These are phyloP conservation scores for Incumbomyces delicatus DNA, from an alignment of 2,329 filamentous ascomycete species.

Conservation along the genomic window DNA sequence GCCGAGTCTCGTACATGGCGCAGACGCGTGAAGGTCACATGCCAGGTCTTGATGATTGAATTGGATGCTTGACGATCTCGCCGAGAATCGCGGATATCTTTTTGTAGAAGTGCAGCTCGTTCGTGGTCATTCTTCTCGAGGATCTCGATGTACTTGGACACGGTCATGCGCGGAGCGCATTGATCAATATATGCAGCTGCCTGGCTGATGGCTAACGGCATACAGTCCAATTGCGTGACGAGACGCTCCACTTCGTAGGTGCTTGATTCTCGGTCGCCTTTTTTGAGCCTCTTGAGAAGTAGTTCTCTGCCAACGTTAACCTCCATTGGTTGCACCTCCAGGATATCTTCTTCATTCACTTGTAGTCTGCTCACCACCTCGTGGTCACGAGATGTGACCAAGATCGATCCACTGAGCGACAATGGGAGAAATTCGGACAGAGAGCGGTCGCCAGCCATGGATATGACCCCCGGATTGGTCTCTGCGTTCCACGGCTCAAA, in stretches of 20 bases:
- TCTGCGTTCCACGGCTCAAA: neutral
- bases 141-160: constrained; percentile 15
- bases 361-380: constrained; percentile 5
- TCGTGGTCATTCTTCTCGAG: constrained; percentile 19
- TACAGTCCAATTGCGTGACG: constrained; percentile 24
- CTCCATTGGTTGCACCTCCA: constrained; percentile 10
- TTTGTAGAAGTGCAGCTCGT: constrained; percentile 19
- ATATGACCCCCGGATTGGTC: neutral
- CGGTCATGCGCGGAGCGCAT: constrained; percentile 11
- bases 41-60: constrained; percentile 27
- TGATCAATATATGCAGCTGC: constrained; percentile 23
- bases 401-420: constrained; percentile 14
- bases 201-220: constrained; percentile 24
- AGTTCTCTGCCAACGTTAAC: constrained; percentile 10
- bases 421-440: constrained; percentile 17
- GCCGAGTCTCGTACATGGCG: constrained; percentile 15
- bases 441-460: neutral
- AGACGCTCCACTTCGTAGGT: constrained; percentile 16
- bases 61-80: constrained; percentile 22
- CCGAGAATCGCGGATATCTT: constrained; percentile 15
- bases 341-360: constrained; percentile 9
- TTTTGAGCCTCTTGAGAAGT: constrained; percentile 19
- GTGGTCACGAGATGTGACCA: constrained; percentile 14
- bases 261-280: neutral
- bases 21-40: constrained; percentile 27